These are phyloP conservation scores for Trichoderma gamsii DNA, from an alignment of 495 filamentous ascomycete genomes.

Conservation along the genomic window DNA sequence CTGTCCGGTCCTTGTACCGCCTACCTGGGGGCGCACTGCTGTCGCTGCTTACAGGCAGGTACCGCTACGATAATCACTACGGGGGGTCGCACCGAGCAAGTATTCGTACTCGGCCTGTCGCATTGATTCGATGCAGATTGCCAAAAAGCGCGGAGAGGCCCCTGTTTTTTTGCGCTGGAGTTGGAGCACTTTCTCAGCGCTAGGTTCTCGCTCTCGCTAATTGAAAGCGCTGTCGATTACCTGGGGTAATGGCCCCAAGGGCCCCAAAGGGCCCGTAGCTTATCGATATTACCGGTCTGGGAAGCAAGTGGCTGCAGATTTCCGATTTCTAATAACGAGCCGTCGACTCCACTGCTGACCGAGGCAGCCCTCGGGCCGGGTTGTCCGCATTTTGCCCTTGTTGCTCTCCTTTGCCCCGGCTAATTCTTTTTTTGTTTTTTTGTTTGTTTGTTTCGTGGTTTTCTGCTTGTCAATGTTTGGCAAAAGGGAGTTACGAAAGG, in stretches of 20 bases:
- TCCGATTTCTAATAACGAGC: background rate
- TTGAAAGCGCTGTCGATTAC: background rate
- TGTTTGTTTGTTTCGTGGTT: background rate
- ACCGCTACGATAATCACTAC: background rate
- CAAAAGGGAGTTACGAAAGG: no score
- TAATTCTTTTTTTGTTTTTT: background rate
- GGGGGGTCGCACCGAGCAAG: background rate
- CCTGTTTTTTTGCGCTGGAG: background rate
- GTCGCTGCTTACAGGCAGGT: background rate
- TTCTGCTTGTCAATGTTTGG: no score
- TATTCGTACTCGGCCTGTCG: slow-evolving; percentile 12
- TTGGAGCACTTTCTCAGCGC: slow-evolving; percentile 7
- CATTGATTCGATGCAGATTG: background rate
- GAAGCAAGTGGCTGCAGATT: background rate
- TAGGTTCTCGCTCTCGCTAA: background rate
- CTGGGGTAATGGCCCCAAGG: background rate
- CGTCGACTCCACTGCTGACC: background rate
- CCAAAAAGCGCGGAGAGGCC: slow-evolving; percentile 5
- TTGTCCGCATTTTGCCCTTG: background rate
- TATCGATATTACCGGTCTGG: background rate
- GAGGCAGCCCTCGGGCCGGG: slow-evolving; percentile 9
- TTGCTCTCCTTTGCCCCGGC: background rate
- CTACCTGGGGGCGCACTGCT: background rate
- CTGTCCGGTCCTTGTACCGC: background rate
- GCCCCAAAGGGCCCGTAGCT: background rate